A percentile compares a stretch with the other conserved stretches of the same genome.
phyloP scores from a whole-genome alignment of 225 moss, liverwort and hornwort species.

The Bryum argenteum region DNA sequence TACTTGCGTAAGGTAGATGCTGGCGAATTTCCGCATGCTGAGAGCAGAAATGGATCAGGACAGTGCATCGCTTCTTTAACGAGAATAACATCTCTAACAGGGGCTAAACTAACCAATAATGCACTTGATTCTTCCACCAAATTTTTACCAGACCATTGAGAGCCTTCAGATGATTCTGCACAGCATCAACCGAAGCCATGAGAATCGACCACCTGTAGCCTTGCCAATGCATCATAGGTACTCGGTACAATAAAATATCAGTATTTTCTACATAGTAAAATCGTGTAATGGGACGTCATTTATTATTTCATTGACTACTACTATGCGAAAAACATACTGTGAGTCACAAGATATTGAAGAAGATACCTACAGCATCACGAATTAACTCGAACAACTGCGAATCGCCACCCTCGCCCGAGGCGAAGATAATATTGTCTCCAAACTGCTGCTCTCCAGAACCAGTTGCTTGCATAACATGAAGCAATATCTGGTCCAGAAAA shows the following conservation, averaged over 20 bases:
- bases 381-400: conserved; percentile 48
- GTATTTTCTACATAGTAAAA: not conserved
- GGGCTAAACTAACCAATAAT: conserved; percentile 43
- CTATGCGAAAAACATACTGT: not conserved
- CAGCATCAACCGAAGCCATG: conserved; percentile 15
- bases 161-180: conserved; percentile 33
- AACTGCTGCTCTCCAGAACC: conserved; percentile 20
- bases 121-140: conserved; percentile 33
- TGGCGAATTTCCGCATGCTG: conserved; percentile 56
- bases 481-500: conserved; percentile 37
- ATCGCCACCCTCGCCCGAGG: conserved; percentile 45
- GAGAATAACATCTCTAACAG: conserved; percentile 50
- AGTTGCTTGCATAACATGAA: conserved; percentile 29
- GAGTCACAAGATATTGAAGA: conserved; percentile 12
- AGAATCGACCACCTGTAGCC: conserved; percentile 19
- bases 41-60: conserved; percentile 52
- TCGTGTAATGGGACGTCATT: conserved; percentile 2
- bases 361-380: conserved; percentile 35
- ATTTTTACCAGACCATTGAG: conserved; percentile 37
- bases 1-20: conserved; percentile 62
- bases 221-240: not conserved
- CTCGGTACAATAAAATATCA: conserved; percentile 2
- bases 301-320: not conserved
- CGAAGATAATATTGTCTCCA: conserved; percentile 36
- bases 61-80: conserved; percentile 35